Conservation (phyloP, 129 eudicot species). For the Lactuca saligna region DNA sequence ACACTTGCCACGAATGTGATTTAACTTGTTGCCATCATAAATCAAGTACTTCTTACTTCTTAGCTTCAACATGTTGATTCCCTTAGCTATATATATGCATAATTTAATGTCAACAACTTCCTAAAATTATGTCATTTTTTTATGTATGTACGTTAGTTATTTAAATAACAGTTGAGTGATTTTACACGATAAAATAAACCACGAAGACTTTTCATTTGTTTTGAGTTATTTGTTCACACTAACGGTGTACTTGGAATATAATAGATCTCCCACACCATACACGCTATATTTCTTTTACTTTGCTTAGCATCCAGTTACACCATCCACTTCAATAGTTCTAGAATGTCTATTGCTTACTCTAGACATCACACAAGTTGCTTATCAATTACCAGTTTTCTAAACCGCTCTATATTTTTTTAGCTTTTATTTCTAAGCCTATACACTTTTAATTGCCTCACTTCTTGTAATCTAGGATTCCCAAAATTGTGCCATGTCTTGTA, state of each 20-base stretch:
- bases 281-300: background rate
- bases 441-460: constrained; percentile 18
- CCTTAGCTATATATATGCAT: background rate
- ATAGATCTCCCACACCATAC: background rate
- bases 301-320: constrained; percentile 8
- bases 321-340: background rate
- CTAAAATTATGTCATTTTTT: background rate
- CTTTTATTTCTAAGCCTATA: background rate
- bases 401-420: background rate
- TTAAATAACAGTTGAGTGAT: constrained; percentile 2
- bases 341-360: constrained; percentile 19
- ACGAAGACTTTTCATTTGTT: background rate
- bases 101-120: constrained; percentile 15
- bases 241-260: background rate
- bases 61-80: background rate
- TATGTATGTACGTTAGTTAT: background rate
- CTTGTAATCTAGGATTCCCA: constrained; percentile 4
- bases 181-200: background rate
- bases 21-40: background rate
- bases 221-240: no score
- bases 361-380: constrained; percentile 14
- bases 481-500: background rate
- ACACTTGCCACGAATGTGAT: background rate
- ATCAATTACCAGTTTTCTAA: constrained; percentile 2
- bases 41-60: background rate